Conservation (phyloP, 768 basidiomycete genomes). For the Rubroboletus pulcherrimus region DNA sequence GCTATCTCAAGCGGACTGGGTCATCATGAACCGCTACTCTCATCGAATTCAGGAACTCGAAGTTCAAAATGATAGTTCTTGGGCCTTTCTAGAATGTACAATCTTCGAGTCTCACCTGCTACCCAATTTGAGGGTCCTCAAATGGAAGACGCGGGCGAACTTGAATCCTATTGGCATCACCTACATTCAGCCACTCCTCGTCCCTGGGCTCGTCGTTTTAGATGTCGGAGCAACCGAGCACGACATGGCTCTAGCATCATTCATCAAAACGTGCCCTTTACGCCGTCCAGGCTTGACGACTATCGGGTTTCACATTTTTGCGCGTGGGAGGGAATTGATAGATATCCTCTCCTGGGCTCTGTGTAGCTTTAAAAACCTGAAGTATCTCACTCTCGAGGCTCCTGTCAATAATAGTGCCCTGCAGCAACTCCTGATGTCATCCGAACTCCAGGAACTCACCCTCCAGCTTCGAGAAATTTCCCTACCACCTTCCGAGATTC, state of each 20-base stretch:
- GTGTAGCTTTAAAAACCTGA: not conserved
- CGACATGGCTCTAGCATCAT: not conserved
- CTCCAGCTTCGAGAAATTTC: not conserved
- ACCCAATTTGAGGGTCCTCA: not conserved
- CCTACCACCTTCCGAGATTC: too few relatives aligned
- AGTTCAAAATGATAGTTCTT: not conserved
- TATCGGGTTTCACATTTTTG: not conserved
- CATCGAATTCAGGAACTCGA: not conserved
- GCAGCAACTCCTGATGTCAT: not conserved
- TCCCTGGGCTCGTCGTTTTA: not conserved
- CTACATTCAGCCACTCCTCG: not conserved
- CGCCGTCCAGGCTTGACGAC: not conserved
- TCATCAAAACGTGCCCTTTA: not conserved
- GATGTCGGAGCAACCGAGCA: not conserved
- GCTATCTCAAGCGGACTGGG: not conserved
- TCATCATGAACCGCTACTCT: not conserved
- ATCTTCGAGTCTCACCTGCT: not conserved
- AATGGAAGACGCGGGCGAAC: not conserved
- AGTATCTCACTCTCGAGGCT: not conserved
- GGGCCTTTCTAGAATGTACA: not conserved
- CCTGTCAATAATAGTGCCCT: not conserved
- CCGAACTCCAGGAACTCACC: not conserved
- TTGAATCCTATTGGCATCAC: not conserved
- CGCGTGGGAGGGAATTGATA: not conserved
- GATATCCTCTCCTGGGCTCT: not conserved